Conservation (phyloP, 306 rosid species). For the Acacia confusa region DNA sequence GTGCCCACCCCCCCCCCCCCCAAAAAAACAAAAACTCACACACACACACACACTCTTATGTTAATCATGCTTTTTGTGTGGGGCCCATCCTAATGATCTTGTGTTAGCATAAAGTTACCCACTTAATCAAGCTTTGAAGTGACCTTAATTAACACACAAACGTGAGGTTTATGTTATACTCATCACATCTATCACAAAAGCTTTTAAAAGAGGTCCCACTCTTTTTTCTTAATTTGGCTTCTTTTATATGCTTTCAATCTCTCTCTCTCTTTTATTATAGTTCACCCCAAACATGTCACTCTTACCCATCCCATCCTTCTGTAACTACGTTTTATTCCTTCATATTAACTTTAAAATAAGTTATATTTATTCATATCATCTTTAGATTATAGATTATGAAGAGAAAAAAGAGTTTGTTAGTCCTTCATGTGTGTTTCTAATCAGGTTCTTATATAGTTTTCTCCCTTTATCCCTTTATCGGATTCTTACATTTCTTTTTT, state of each 20-base stretch:
- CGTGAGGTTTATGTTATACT: background rate
- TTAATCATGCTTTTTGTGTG: constrained; percentile 18
- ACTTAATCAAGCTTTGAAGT: constrained; percentile 16
- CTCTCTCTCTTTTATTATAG: background rate
- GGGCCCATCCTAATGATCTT: constrained; percentile 20
- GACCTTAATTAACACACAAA: background rate
- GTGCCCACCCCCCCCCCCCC: constrained; percentile 41
- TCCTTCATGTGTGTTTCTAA: too few species aligned
- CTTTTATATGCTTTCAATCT: background rate
- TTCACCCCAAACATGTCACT: background rate
- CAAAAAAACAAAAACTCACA: too few species aligned
- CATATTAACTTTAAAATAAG: background rate
- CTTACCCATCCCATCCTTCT: background rate
- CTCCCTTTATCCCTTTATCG: too few species aligned
- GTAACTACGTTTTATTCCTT: background rate
- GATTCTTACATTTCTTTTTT: too few species aligned
- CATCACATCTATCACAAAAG: background rate
- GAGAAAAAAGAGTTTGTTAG: too few species aligned
- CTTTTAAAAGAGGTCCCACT: background rate
- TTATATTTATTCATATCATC: background rate
- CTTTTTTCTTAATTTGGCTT: background rate
- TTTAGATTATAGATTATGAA: background rate
- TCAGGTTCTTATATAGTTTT: too few species aligned
- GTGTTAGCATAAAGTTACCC: constrained; percentile 14
- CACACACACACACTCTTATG: background rate